A percentile compares a stretch with the other conserved stretches of the same genome.
These are phyloP conservation scores for Camellia granthamiana DNA, from an alignment of 148 eudicot species.

Conservation along the genomic window DNA sequence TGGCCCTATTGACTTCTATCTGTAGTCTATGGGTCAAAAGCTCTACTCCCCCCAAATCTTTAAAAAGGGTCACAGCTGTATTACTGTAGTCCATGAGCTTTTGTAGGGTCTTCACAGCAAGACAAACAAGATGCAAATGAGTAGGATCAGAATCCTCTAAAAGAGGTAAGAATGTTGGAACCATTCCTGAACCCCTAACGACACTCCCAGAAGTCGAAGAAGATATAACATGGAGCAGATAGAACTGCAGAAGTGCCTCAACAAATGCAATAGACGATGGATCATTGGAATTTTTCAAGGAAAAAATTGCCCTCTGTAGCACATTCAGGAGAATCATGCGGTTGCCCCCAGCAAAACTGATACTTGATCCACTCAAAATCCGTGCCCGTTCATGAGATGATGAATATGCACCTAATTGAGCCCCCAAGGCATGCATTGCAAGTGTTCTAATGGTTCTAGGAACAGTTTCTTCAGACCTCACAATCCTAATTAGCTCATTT, in stretches of 20 bases:
- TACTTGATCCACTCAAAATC: constrained; percentile 84
- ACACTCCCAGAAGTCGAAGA: constrained; percentile 87
- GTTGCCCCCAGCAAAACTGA: constrained; percentile 90
- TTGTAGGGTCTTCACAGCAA: constrained; percentile 88
- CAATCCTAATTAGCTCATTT: constrained; percentile 87
- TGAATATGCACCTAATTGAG: constrained; percentile 89
- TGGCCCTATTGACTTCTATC: constrained; percentile 81
- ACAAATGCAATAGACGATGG: constrained; percentile 83
- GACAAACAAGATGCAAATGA: constrained; percentile 87
- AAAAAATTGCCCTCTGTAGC: constrained; percentile 83
- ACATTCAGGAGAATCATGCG: constrained; percentile 95
- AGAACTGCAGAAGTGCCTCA: constrained; percentile 92
- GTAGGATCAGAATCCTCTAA: constrained; percentile 76
- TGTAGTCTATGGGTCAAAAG: constrained; percentile 71
- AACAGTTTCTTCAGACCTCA: constrained; percentile 81
- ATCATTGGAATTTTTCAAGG: constrained; percentile 66
- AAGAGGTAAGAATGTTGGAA: constrained; percentile 96
- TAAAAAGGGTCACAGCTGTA: constrained; percentile 90
- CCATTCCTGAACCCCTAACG: constrained; percentile 93
- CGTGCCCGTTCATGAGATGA: constrained; percentile 96
- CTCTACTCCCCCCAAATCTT: constrained; percentile 93
- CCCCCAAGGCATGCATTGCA: constrained; percentile 93
- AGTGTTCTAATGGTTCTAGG: constrained; percentile 79
- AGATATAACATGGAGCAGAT: constrained; percentile 93
- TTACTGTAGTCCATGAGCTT: constrained; percentile 99